Percentiles rank a stretch among this genome's conserved stretches.
These are phyloP conservation scores for Apium graveolens DNA, from an alignment of 129 eudicot genomes.

Conservation along the genomic window DNA sequence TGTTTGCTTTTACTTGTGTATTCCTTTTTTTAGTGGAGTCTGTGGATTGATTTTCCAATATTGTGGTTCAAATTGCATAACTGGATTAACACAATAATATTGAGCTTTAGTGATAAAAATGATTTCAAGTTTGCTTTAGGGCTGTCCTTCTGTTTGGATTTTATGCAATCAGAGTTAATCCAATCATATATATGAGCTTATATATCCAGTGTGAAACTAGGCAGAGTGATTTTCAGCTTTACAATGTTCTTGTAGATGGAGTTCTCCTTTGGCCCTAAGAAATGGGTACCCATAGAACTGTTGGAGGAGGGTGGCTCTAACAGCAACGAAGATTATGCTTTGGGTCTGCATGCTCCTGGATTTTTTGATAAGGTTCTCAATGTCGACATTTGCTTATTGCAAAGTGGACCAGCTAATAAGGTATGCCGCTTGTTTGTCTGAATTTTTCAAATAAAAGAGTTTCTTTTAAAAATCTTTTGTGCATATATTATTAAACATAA, in stretches of 20 bases:
- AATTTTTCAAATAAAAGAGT: not conserved
- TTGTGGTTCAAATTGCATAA: not conserved
- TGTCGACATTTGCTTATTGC: conserved; percentile 76
- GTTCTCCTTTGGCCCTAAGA: conserved; percentile 74
- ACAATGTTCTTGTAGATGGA: conserved; percentile 60
- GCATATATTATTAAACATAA: not conserved
- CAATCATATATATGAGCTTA: not conserved
- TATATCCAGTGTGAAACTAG: not conserved
- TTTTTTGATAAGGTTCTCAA: conserved; percentile 85
- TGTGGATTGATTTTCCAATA: no score
- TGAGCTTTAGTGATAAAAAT: not conserved
- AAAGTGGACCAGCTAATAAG: conserved; percentile 87
- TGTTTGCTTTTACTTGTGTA: no score
- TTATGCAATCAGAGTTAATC: not conserved
- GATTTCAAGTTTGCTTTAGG: not conserved
- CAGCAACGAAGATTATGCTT: conserved; percentile 42
- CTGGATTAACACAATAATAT: not conserved
- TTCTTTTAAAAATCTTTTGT: not conserved
- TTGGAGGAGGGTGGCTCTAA: conserved; percentile 31
- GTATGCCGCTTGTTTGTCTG: conserved; percentile 27
- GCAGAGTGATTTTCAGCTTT: not conserved
- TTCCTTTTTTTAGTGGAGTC: no score
- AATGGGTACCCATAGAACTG: conserved; percentile 68
- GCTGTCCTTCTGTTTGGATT: not conserved
- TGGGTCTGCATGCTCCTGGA: conserved; percentile 99